Conservation (phyloP, 2,329 filamentous ascomycete species). For the Neocucurbitaria cava region DNA sequence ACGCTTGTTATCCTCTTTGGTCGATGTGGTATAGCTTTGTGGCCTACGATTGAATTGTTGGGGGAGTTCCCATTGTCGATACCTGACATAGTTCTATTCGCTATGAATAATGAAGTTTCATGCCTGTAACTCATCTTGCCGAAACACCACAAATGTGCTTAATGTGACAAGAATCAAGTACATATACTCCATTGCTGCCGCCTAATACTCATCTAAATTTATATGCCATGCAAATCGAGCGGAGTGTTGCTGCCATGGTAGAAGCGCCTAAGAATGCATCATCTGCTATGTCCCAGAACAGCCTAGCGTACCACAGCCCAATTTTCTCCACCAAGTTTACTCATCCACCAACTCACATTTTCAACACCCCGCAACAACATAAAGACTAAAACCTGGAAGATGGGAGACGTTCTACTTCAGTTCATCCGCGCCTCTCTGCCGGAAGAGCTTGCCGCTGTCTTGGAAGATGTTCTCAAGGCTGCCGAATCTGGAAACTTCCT, state of each 20-base stretch:
- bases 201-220: not conserved
- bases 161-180: not conserved
- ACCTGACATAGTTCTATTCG: not conserved
- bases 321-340: conserved; percentile 39
- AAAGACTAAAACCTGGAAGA: conserved; percentile 30
- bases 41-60: not conserved
- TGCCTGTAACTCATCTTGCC: not conserved
- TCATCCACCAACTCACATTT: conserved; percentile 35
- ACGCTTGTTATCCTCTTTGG: not conserved
- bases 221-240: not conserved
- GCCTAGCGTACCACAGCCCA: conserved; percentile 35
- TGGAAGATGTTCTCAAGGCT: conserved; percentile 47
- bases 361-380: conserved; percentile 26
- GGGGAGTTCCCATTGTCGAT: not conserved
- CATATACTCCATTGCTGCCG: too few relatives aligned
- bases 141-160: too few relatives aligned
- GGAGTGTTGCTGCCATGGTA: not conserved
- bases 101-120: not conserved
- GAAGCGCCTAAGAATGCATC: not conserved
- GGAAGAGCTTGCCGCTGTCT: conserved; percentile 49
- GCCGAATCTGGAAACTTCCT: conserved; percentile 54
- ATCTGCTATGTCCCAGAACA: conserved; percentile 21
- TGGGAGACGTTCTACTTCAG: conserved; percentile 53
- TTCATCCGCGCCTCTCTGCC: conserved; percentile 52
- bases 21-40: not conserved